phyloP scores from a whole-genome alignment of 164 flowering plant species.

The Nelumbo lutea region DNA sequence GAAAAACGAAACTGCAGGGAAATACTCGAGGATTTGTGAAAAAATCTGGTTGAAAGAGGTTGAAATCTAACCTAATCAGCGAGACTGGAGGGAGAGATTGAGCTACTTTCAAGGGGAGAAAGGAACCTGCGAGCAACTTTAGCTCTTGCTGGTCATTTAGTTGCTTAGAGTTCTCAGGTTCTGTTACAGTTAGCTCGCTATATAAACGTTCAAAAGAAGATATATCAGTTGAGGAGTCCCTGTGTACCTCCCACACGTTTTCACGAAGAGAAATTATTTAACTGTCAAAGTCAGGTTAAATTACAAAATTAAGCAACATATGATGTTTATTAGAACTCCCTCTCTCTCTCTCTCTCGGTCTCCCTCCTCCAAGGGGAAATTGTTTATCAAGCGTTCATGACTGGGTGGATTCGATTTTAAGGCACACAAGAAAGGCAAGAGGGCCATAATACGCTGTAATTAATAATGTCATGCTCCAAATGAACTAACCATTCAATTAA shows the following conservation, averaged over 20 bases:
- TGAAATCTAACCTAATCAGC: constrained; percentile 8
- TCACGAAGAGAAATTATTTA: not conserved
- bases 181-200: not conserved
- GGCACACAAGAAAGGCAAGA: no score
- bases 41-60: not conserved
- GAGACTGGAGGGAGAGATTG: constrained; percentile 8
- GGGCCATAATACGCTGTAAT: no score
- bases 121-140: constrained; percentile 9
- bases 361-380: no score
- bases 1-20: constrained; percentile 3
- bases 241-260: not conserved
- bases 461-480: no score
- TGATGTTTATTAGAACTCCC: not conserved
- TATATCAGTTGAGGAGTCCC: not conserved
- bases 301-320: not conserved
- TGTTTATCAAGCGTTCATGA: no score
- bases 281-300: not conserved
- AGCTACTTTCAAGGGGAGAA: constrained; percentile 10
- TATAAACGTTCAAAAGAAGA: not conserved
- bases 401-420: no score
- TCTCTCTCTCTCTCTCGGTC: no score
- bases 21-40: not conserved
- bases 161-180: constrained; percentile 9
- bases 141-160: not conserved
- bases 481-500: no score